Percentiles rank a stretch among this genome's conserved stretches.
phyloP scores from a whole-genome alignment of 768 basidiomycete genomes.

The Boletus patriciae region DNA sequence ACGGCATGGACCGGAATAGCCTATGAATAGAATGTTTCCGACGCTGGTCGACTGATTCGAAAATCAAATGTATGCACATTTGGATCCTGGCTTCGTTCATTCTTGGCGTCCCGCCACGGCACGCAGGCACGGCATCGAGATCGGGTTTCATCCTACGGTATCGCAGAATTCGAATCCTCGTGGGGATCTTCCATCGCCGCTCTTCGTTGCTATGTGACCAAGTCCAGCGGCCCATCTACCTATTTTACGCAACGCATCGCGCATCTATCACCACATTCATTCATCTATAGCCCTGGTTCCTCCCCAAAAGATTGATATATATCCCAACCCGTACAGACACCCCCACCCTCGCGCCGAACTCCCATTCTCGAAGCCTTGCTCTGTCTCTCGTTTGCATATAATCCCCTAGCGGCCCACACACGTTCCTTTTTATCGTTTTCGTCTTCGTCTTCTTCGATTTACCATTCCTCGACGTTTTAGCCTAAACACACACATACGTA shows the following conservation, averaged over 20 bases:
- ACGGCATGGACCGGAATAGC: constrained; percentile 6
- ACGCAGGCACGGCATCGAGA: neutral
- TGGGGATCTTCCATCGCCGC: neutral
- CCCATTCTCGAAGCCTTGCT: neutral
- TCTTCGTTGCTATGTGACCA: neutral
- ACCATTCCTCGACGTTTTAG: neutral
- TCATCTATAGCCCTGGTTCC: neutral
- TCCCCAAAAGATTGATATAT: neutral
- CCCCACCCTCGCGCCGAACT: neutral
- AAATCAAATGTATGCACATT: neutral
- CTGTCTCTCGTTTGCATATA: neutral
- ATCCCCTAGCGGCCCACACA: neutral
- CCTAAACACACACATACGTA: neutral
- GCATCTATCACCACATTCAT: neutral
- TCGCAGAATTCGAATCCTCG: neutral
- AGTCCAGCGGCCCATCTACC: neutral
- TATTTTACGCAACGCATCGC: neutral
- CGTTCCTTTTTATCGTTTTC: neutral
- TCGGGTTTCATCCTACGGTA: neutral
- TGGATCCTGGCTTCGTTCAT: neutral
- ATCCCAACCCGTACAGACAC: constrained; percentile 6
- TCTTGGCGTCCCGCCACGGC: neutral
- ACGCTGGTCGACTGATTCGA: constrained; percentile 1
- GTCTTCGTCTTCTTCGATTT: neutral
- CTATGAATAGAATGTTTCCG: constrained; percentile 9